Evolutionary conservation across 306 rosid species (phyloP).

Genomic region (Corylus heterophylla): DNA sequence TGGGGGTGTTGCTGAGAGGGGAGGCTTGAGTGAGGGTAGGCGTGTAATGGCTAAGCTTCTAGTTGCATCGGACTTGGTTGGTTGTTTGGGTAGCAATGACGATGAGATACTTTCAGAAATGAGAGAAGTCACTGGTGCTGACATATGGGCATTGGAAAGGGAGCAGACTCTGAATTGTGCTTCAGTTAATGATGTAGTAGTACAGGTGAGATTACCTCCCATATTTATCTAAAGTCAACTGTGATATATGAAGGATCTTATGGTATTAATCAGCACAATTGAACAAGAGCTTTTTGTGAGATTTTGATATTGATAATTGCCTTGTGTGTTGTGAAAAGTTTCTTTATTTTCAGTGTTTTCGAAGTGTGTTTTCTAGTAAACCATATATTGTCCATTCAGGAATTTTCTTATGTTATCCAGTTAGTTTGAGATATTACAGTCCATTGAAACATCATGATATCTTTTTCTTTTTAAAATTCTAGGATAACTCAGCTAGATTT

Average conservation of each 20-base stretch:
- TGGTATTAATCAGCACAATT: not conserved
- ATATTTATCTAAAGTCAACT: conserved; percentile 15
- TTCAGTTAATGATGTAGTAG: conserved; percentile 40
- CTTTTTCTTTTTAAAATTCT: not conserved
- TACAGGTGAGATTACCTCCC: conserved; percentile 44
- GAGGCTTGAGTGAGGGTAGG: conserved; percentile 35
- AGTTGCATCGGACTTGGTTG: conserved; percentile 36
- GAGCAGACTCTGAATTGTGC: conserved; percentile 37
- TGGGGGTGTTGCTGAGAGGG: conserved; percentile 51
- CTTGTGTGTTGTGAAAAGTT: not conserved
- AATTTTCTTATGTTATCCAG: not conserved
- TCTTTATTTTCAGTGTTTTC: not conserved
- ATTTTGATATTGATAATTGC: conserved; percentile 6
- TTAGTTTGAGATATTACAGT: not conserved
- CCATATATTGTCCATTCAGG: not conserved
- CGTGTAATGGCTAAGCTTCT: conserved; percentile 53
- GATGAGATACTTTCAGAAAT: conserved; percentile 50
- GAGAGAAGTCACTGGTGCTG: conserved; percentile 50
- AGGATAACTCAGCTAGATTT: not conserved
- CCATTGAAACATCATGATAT: not conserved
- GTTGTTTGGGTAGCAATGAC: conserved; percentile 45
- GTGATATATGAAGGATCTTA: not conserved
- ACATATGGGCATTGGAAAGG: conserved; percentile 41
- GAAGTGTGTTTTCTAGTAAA: not conserved
- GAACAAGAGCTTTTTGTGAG: not conserved